phyloP scores from a whole-genome alignment of 2,329 filamentous ascomycete species.

The Colletotrichum euphorbiae region DNA sequence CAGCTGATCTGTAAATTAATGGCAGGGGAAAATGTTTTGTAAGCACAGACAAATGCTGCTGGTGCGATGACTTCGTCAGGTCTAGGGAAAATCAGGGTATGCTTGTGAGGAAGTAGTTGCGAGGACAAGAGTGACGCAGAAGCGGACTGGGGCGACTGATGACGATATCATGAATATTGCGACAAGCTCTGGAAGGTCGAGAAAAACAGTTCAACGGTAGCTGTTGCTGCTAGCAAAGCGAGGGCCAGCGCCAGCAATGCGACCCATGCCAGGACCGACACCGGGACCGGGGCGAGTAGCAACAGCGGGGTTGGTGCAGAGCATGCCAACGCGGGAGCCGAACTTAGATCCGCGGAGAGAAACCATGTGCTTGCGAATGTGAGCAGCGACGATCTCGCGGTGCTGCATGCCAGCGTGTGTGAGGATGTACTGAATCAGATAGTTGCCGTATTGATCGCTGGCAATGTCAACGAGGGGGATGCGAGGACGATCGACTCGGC shows the following conservation, averaged over 20 bases:
- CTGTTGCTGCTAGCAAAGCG: constrained; percentile 59
- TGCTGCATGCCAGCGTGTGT: constrained; percentile 89
- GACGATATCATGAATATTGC: constrained; percentile 42
- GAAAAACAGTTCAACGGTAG: constrained; percentile 62
- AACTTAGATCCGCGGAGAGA: constrained; percentile 98
- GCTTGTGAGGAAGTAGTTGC: constrained; percentile 7
- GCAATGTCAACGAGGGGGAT: constrained; percentile 98
- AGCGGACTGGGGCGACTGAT: constrained; percentile 42
- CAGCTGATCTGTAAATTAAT: constrained; percentile 65
- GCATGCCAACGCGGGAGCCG: constrained; percentile 97
- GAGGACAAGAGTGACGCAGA: constrained; percentile 31
- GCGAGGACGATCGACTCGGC: constrained; percentile 87
- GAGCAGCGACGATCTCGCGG: constrained; percentile 89
- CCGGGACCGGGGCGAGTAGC: constrained; percentile 90
- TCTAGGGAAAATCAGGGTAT: constrained; percentile 46
- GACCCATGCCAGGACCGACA: constrained; percentile 73
- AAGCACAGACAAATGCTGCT: constrained; percentile 58
- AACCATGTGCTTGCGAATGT: constrained; percentile 99
- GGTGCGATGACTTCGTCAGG: constrained; percentile 47
- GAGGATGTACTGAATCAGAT: constrained; percentile 96
- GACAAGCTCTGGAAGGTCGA: constrained; percentile 14
- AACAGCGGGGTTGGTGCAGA: constrained; percentile 94
- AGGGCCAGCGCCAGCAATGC: constrained; percentile 68
- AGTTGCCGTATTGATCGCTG: constrained; percentile 98
- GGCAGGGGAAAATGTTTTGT: constrained; percentile 62